These are phyloP conservation scores for Aureobasidium sp. DNA, from an alignment of 2,329 filamentous ascomycete species.

Conservation along the genomic window DNA sequence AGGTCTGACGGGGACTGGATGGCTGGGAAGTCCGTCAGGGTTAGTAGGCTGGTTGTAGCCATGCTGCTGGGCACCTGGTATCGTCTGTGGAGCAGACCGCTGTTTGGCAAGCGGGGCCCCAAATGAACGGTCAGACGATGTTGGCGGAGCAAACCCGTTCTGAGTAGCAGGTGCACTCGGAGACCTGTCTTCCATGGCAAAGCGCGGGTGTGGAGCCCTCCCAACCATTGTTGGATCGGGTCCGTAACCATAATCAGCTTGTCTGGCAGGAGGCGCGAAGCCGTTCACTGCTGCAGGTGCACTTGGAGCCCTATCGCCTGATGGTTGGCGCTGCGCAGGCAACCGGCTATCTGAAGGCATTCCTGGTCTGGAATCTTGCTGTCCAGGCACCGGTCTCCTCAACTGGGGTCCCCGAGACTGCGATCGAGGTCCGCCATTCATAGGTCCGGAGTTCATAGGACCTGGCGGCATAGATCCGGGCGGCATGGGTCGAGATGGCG, in stretches of 20 bases:
- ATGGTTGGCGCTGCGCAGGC: background rate
- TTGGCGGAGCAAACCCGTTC: constrained; percentile 4
- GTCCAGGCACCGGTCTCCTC: background rate
- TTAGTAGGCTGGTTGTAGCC: constrained; percentile 28
- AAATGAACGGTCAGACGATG: constrained; percentile 5
- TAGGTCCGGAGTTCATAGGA: background rate
- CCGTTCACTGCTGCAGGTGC: background rate
- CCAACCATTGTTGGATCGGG: background rate
- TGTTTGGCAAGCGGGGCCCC: constrained; percentile 22
- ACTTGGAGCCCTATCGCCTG: constrained; percentile 10
- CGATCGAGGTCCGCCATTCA: background rate
- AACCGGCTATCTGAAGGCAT: background rate
- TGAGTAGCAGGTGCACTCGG: background rate
- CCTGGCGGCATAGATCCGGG: constrained; percentile 7
- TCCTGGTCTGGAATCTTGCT: background rate
- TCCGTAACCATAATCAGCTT: background rate
- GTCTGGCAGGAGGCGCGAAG: background rate
- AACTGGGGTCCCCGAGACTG: background rate
- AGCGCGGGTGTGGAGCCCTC: background rate
- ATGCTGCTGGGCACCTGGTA: background rate
- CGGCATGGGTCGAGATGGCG: background rate
- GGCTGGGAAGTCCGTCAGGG: constrained; percentile 47
- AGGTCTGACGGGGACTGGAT: constrained; percentile 47
- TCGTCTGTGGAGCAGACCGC: background rate
- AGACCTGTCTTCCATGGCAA: background rate